phyloP scores from a whole-genome alignment of 1,139 yeast species.

The Diutina ranongensis region DNA sequence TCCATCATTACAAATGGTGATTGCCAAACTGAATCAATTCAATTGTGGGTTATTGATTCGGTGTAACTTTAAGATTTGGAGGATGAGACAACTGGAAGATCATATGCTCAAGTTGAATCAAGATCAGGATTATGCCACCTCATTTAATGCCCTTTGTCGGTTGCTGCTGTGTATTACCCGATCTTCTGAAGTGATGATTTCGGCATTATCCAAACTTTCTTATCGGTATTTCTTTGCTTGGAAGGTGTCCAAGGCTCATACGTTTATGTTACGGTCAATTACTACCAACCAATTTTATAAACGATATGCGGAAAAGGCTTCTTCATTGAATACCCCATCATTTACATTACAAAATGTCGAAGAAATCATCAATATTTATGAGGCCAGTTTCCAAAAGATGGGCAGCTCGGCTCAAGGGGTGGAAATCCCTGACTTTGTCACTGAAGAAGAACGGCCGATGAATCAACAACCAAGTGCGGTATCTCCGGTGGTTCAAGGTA shows the following conservation, averaged over 20 bases:
- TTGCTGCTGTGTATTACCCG: slow-evolving; percentile 22
- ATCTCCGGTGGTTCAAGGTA: neutral
- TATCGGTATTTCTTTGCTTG: slow-evolving; percentile 38
- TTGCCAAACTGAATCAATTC: slow-evolving; percentile 28
- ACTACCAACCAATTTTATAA: slow-evolving; percentile 21
- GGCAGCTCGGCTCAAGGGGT: neutral
- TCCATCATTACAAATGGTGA: slow-evolving; percentile 28
- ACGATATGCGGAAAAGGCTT: slow-evolving; percentile 11
- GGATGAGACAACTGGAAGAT: slow-evolving; percentile 8
- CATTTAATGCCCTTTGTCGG: slow-evolving; percentile 16
- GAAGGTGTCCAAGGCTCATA: slow-evolving; percentile 33
- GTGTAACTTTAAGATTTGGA: slow-evolving; percentile 12
- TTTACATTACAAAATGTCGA: slow-evolving; percentile 16
- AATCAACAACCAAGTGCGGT: neutral
- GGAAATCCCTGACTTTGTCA: neutral
- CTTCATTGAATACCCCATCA: slow-evolving; percentile 8
- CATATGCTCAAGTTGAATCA: slow-evolving; percentile 7
- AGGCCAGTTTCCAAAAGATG: slow-evolving; percentile 11
- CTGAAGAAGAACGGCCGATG: neutral
- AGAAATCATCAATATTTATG: slow-evolving; percentile 13
- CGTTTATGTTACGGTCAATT: slow-evolving; percentile 16
- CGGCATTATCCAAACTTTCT: neutral
- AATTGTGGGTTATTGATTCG: slow-evolving; percentile 22
- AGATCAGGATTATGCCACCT: slow-evolving; percentile 9
- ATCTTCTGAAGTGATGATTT: slow-evolving; percentile 17